These are phyloP conservation scores for Aschersonia sp. DNA, from an alignment of 2,329 filamentous ascomycete species.

Conservation along the genomic window DNA sequence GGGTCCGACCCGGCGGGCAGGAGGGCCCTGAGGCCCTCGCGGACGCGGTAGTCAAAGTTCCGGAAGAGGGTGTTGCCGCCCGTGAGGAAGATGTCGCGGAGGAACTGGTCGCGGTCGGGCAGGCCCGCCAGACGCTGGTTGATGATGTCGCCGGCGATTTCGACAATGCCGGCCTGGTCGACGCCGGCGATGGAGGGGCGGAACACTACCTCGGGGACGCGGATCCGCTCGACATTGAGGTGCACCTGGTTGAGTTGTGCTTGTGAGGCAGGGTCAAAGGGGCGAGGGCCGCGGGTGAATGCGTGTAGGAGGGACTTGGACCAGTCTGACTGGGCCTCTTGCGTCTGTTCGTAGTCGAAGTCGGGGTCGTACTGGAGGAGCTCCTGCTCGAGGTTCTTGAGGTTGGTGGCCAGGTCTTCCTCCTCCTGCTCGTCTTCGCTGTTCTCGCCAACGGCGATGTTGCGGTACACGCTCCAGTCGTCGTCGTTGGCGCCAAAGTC, in stretches of 20 bases:
- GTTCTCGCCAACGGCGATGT: conserved; percentile 69
- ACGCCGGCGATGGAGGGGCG: conserved; percentile 83
- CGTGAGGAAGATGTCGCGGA: conserved; percentile 83
- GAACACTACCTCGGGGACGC: conserved; percentile 86
- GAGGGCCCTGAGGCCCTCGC: conserved; percentile 56
- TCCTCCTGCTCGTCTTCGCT: conserved; percentile 89
- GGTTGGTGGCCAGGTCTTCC: conserved; percentile 60
- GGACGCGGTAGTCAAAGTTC: conserved; percentile 73
- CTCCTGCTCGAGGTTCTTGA: conserved; percentile 70
- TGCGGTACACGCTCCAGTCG: conserved; percentile 94
- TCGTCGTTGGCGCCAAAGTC: conserved; percentile 95
- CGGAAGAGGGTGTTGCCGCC: conserved; percentile 83
- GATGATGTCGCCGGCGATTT: conserved; percentile 83
- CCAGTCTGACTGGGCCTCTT: conserved; percentile 90
- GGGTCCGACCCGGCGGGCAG: conserved; percentile 56
- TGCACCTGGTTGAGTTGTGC: conserved; percentile 77
- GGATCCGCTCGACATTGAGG: conserved; percentile 91
- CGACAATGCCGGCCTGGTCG: conserved; percentile 85
- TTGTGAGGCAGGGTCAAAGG: conserved; percentile 69
- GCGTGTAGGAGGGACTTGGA: conserved; percentile 82
- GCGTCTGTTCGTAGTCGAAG: conserved; percentile 85
- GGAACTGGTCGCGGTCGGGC: conserved; percentile 48
- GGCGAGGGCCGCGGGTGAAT: conserved; percentile 75
- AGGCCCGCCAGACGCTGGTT: conserved; percentile 59
- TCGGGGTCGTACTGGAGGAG: conserved; percentile 74